Evolutionary conservation across 805 yeast genomes (phyloP), one percentile per base, ranked within the genome.

Genomic region (Metschnikowia lachancei): DNA sequence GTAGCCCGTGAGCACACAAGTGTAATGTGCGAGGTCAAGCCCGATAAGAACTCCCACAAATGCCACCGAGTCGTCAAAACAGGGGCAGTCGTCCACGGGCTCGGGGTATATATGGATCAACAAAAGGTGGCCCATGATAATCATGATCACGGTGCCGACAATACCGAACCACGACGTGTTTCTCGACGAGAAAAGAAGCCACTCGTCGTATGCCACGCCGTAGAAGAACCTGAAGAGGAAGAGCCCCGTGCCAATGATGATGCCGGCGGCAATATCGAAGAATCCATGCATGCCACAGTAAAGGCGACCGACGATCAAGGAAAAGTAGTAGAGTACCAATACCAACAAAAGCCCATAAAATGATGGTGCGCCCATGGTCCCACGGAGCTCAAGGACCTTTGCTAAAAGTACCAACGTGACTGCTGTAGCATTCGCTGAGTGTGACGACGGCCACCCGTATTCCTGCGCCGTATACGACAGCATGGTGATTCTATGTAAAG

Each of bases 231-330:
- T 69, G 18, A 76, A 58, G n/a, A 72, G 37, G 51, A 78, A 79
- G 30, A 85, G 70, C 0, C 66, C 32, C 0, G 68, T 40, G 0
- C 99, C 99, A 14, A 89, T 67, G 0, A 77, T 0, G 0, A 79
- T 66, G 5, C 99, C 99, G 16, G 78, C 61, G 0, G 67, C 41
- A 2, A 94, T 73, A 62, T 94, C 99, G 18, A 86, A 65, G 49
- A 87, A 77, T 2, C 99, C 98, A 67, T 94, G 99, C 99, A 92
- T 92, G 3, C 99, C 99, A 63, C 96, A 90, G 67, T 94, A 92
- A 9, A 92, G 59, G 46, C 99, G 74, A 14, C 99, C 99, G 50
- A 81, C 62, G 1, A 87, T 77, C 49, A 94, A 70, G 7, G 90
- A 80, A 31, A 74, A 49, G 58, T 81, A 82, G 62, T 90, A 90